Base-by-base conservation (phyloP, 306 rosid species). In the Cicer bijugum region DNA sequence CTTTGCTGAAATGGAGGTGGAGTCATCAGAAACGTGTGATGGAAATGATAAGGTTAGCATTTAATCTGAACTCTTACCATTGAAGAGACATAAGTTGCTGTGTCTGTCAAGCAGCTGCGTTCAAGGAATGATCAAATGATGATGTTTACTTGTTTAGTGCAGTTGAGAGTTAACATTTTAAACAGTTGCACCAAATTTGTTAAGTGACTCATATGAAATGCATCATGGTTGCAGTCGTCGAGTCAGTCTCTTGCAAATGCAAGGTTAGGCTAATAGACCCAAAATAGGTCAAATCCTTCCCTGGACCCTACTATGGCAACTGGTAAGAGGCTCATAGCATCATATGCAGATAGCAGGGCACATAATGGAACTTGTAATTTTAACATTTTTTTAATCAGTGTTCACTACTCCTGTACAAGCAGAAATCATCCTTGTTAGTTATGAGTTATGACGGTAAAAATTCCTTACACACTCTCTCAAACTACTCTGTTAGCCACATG, bases 1-100 rank as follows among this genome's bases (percentile, higher is more conserved):
- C 92, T 94, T 94, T 86, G 92, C 99, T 65, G 99, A 94, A 84
- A 77, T 94, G 89, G 99, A 94, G 9, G 82, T 94, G 1, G 99
- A 88, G 83, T 64, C 83, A 6, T 72, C 91, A 60, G 96, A 81
- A 65, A 72, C 28, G 35, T 6, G 71, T 69, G 91, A 80, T 74
- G 89, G 69, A 46, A 83, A 68, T 69, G 88, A 69, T 71, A 75
- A 81, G 97, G 99, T 94, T 78, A 74, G 87, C 78, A 75, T 79
- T 74, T 76, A 46, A 75, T 63, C 12, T 62, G 60, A 67, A 67
- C 72, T 78, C 65, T 47, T 62, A 4, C 52, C 56, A 16, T 44
- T 35, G 37, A 23, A 50, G 44, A 72, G 53, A 67, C 69, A 9
- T 45, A 80, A 48, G 72, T 58, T 67, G 10, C 39, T 23, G 17